These are phyloP conservation scores for Leptographium lundbergii DNA, from an alignment of 2,329 filamentous ascomycete genomes.

Conservation along the genomic window DNA sequence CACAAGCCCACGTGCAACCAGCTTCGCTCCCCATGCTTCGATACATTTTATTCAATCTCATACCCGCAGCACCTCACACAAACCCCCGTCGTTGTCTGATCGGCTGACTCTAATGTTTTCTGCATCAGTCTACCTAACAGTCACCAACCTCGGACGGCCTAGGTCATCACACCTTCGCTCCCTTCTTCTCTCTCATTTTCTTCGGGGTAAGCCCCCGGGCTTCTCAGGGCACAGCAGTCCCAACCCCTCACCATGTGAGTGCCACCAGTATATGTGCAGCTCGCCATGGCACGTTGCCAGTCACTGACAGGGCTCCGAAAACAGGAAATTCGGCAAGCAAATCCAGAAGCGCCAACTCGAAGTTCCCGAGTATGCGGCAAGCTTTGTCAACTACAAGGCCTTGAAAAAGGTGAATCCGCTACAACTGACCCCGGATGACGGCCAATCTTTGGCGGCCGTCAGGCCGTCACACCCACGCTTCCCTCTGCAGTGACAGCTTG, in stretches of 20 bases:
- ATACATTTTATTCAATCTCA: too few species aligned
- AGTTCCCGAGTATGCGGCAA: conserved; percentile 96
- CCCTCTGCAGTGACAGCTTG: neutral
- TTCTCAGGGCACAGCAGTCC: conserved; percentile 13
- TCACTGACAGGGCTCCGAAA: neutral
- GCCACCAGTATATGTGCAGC: neutral
- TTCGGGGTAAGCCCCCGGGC: conserved; percentile 3
- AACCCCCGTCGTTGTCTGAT: too few species aligned
- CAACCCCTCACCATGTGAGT: neutral
- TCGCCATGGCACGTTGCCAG: neutral
- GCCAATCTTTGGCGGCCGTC: neutral
- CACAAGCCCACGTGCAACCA: too few species aligned
- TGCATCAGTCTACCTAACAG: too few species aligned
- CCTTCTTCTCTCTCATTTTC: neutral
- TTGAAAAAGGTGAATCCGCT: conserved; percentile 64
- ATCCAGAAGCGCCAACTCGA: conserved; percentile 98
- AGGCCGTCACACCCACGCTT: neutral
- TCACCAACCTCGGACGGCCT: too few species aligned
- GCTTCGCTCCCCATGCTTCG: too few species aligned
- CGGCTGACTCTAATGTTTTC: too few species aligned
- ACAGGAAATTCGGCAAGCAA: conserved; percentile 99
- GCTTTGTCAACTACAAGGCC: conserved; percentile 98
- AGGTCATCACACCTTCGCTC: too few species aligned
- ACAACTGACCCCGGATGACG: neutral
- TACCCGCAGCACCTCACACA: too few species aligned